Evolutionary conservation across 192 early-diverging fungal genomes (phyloP), one percentile per base, ranked within the genome.

Genomic region (Coemansia sp.): DNA sequence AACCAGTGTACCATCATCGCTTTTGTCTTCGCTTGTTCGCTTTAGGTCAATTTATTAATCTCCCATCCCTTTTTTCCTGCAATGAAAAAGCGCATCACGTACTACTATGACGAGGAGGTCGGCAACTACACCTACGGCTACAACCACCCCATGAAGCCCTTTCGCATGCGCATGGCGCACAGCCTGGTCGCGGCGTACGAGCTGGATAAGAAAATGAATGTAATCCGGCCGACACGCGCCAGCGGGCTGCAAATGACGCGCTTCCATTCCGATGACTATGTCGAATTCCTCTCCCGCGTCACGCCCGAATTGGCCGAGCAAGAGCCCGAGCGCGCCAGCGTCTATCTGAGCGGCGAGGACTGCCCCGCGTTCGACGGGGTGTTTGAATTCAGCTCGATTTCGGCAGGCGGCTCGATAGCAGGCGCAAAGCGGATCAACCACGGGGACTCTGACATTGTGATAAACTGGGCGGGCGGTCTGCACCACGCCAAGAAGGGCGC

Each of bases 71-170:
- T 11, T 38, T 27, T 35, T 36, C 35, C 15, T 1, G 22, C 9
- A 40, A 79, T 79, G 70, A 75, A 65, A 29, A 82, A 82, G 54
- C 79, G 79, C 57, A 70, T 82, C n/a, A 64, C 79, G 2, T 82
- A 82, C 67, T 82, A 82, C 61, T 82, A 82, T 56, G 79, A 82
- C 62, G 73, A 82, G 37, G 79, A 90, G 27, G 86, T 95, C 22
- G 93, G 93, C 32, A 82, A 90, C 63, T 98, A 91, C 78, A 93
- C 93, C 71, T 98, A 95, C 87, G 95, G 93, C 51, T 86, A 88
- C 84, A 94, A 90, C 36, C 98, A 99, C 71, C 94, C 94, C 7
- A 99, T 99, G 98, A 99, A 99, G 81, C 98, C 98, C 31, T 90
- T 94, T 36, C 88, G 98, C 58, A 93, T 99, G 74, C 93, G 93